Evolutionary conservation across 2,329 filamentous ascomycete species (phyloP), one percentile per base, ranked within the genome.

Genomic region (Hypoxylon sp.): DNA sequence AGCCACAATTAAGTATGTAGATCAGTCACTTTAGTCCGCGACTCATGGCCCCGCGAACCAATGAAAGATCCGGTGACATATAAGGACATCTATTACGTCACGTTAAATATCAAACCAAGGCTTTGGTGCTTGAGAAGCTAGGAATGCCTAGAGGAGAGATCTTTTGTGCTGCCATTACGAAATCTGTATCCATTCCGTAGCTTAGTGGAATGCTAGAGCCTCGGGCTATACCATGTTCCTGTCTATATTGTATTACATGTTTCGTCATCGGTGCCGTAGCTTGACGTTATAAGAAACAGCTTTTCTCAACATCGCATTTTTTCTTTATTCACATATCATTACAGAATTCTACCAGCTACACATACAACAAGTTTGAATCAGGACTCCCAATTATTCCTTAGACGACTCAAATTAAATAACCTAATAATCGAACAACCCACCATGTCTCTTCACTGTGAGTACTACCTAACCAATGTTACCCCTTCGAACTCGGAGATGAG

Each of bases 391-490:
- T 23, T 51, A 51, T 30, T 25, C 13, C 9, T n/a, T 30, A 28
- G 21, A 50, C 34, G 5, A 5, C 14, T 19, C 14, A 34, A 57
- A 49, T 48, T 32, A 46, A 51, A 69, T 61, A 68, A 46, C 53
- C 38, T 36, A 59, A 49, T 58, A 46, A 64, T 7, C 23, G 34
- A 50, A 60, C 51, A 52, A 75, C 52, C 72, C 79, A 84, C 62
- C 76, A 88, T 88, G 86, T 87, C 86, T 85, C 84, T 88, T 72
- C 85, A 88, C 80, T 88, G 86, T 87, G 77, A 79, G 85, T 82
- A 49, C 21, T 10, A 46, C 25, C 34, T 28, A 2, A 30, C 5
- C 17, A 41, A 58, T 41, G 48, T 51, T 4, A 10, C 57, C 41
- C 36, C 23, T 21, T 50, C 45, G 57, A 59, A 36, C 23, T 57